Evolutionary conservation across 495 filamentous ascomycete genomes (phyloP), one percentile per base, ranked within the genome.

Genomic region (Podospora fimiseda): DNA sequence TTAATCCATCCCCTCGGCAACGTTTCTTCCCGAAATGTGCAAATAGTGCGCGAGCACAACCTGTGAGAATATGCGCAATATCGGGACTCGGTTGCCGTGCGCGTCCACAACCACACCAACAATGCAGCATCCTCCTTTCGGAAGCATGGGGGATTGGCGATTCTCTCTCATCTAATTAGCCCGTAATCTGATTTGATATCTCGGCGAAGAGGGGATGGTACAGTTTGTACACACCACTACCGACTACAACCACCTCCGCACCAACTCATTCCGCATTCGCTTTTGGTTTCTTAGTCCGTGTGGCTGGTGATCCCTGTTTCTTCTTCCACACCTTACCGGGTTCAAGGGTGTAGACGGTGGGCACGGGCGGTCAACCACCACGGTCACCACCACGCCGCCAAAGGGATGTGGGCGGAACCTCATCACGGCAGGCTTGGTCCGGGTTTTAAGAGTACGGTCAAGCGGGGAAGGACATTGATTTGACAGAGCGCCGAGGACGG

Each of bases 391-490:
- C n/a, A n/a, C n/a, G n/a, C n/a, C n/a, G n/a, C 19, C 6, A 22
- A 43, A 42, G 48, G 48, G 18, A 51, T 48, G 53, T 51, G 53
- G 48, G 53, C 23, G 53, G 48, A 37, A 51, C 21, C n/a, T 48
- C 43, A 56, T 42, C 53, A 51, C 41, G 19, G 45, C 45, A 33
- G 30, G 20, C 43, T 46, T 46, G 43, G 43, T 21, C 43, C 16
- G 42, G 42, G 42, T 41, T 14, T 14, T 41, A 7, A 30, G 21
- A 21, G 44, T n/a, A 21, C 44, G 23, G 23, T 14, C 38, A 16
- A 38, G 52, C 18, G 33, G 23, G n/a, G 47, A 42, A 45, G 30
- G 37, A 33, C n/a, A 9, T 4, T 52, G 55, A 57, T 57, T 57
- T 44, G 55, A 40, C 39, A 51, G 42, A 19, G 14, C 16, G 13